A percentile compares a stretch with the other conserved stretches of the same genome.
These are phyloP conservation scores for Imleria badia DNA, from an alignment of 768 basidiomycete genomes.

Conservation along the genomic window DNA sequence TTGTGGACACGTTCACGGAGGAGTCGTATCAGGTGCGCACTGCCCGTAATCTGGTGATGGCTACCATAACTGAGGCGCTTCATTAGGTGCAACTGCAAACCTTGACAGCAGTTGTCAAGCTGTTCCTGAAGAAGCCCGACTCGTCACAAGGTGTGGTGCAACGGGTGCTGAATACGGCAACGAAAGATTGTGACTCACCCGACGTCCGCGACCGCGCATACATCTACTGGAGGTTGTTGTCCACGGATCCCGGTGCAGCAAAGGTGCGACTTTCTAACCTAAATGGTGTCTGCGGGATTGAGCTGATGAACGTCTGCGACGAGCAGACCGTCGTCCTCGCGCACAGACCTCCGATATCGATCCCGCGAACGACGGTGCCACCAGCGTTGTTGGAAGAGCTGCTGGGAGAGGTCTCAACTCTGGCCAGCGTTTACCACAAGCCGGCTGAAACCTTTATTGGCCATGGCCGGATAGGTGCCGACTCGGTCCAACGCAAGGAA, in stretches of 20 bases:
- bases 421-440: constrained; percentile 97
- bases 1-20: constrained; percentile 91
- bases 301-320: not conserved
- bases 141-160: constrained; percentile 91
- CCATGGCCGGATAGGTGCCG: constrained; percentile 82
- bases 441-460: constrained; percentile 96
- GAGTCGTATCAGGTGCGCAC: constrained; percentile 81
- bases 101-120: constrained; percentile 93
- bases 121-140: constrained; percentile 95
- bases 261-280: constrained; percentile 54
- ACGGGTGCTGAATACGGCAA: constrained; percentile 87
- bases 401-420: constrained; percentile 80
- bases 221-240: constrained; percentile 95
- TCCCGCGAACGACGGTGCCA: constrained; percentile 88
- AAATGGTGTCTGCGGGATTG: not conserved
- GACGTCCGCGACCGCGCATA: constrained; percentile 97
- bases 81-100: constrained; percentile 71
- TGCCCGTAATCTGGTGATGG: not conserved
- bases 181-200: constrained; percentile 95
- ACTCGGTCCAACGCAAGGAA: constrained; percentile 66
- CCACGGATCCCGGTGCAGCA: constrained; percentile 92
- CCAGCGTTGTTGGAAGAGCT: constrained; percentile 89
- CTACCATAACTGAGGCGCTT: not conserved
- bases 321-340: constrained; percentile 82
- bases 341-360: constrained; percentile 87